Evolutionary conservation across 73 alveolate species (phyloP).

Genomic region (Paramecium primaurelia): DNA sequence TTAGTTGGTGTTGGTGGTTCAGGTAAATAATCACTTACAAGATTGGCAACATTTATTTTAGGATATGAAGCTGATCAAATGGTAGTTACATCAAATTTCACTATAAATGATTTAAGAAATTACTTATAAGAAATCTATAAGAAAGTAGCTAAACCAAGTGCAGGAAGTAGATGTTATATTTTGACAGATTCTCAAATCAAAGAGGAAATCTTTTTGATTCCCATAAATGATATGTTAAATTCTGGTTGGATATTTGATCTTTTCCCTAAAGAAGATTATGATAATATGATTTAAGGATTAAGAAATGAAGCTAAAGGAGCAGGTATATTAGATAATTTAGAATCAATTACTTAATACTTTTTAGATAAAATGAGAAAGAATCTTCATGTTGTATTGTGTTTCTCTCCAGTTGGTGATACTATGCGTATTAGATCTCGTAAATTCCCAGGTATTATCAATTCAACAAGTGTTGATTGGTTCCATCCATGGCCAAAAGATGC

Average conservation of each 20-base stretch:
- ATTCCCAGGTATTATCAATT: conserved; percentile 99
- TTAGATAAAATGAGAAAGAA: conserved; percentile 83
- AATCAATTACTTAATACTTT: conserved; percentile 75
- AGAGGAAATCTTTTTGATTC: conserved; percentile 97
- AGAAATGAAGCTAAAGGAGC: conserved; percentile 95
- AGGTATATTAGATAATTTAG: conserved; percentile 73
- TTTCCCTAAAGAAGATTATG: conserved; percentile 95
- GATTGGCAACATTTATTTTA: conserved; percentile 95
- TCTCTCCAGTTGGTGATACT: conserved; percentile 99
- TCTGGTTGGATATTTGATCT: conserved; percentile 97
- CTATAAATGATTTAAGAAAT: conserved; percentile 81
- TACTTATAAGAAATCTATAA: conserved; percentile 92
- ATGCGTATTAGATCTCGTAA: conserved; percentile 99
- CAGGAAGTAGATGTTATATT: conserved; percentile 91
- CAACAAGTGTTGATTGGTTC: conserved; percentile 99
- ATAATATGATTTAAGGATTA: conserved; percentile 86
- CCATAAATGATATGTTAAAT: conserved; percentile 97
- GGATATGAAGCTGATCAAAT: conserved; percentile 94
- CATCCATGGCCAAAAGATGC: conserved; percentile 99
- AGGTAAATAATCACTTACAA: conserved; percentile 97
- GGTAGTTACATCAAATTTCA: conserved; percentile 94
- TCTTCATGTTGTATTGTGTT: conserved; percentile 90
- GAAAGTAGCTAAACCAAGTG: conserved; percentile 97
- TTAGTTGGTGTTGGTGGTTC: conserved; percentile 99
- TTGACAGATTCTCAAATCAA: conserved; percentile 97